A percentile compares a stretch with the other conserved stretches of the same genome.
Evolutionary conservation across 2,329 filamentous ascomycete genomes (phyloP).

Genomic region (Pseudogymnoascus sp.): DNA sequence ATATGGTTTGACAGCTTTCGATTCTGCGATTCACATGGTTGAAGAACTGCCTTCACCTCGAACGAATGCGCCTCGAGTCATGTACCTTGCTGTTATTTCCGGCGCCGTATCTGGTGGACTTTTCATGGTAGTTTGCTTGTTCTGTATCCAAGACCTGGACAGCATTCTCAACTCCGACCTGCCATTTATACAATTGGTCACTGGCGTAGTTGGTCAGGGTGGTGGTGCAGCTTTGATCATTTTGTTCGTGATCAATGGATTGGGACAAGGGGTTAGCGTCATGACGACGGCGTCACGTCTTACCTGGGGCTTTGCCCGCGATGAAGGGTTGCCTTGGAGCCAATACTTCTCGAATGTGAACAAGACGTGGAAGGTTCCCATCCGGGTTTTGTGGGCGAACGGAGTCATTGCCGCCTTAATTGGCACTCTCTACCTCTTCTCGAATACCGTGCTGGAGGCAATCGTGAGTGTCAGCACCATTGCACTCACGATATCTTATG

Average conservation of each 20-base stretch:
- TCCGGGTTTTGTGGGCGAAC: slow-evolving; percentile 44
- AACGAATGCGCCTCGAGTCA: slow-evolving; percentile 42
- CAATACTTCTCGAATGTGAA: slow-evolving; percentile 39
- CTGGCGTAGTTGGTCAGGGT: slow-evolving; percentile 32
- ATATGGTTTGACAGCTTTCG: slow-evolving; percentile 49
- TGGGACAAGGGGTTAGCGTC: slow-evolving; percentile 45
- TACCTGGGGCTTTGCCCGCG: slow-evolving; percentile 48
- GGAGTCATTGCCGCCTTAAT: slow-evolving; percentile 39
- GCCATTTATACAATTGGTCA: slow-evolving; percentile 43
- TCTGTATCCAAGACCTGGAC: slow-evolving; percentile 41
- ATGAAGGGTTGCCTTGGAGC: slow-evolving; percentile 40
- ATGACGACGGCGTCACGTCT: slow-evolving; percentile 44
- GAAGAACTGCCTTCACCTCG: slow-evolving; percentile 48
- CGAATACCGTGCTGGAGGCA: slow-evolving; percentile 44
- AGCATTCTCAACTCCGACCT: slow-evolving; percentile 35
- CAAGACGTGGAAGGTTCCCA: slow-evolving; percentile 43
- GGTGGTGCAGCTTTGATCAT: slow-evolving; percentile 40
- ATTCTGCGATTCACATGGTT: slow-evolving; percentile 51
- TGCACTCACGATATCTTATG: slow-evolving; percentile 45
- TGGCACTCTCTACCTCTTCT: slow-evolving; percentile 48
- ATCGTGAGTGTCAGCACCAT: slow-evolving; percentile 50
- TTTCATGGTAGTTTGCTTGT: slow-evolving; percentile 45
- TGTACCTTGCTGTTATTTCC: slow-evolving; percentile 44
- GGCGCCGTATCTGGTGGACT: slow-evolving; percentile 42
- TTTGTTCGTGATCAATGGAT: slow-evolving; percentile 48